phyloP scores from a whole-genome alignment of 371 early-diverging fungal genomes.

The Rhizopus stolonifer region DNA sequence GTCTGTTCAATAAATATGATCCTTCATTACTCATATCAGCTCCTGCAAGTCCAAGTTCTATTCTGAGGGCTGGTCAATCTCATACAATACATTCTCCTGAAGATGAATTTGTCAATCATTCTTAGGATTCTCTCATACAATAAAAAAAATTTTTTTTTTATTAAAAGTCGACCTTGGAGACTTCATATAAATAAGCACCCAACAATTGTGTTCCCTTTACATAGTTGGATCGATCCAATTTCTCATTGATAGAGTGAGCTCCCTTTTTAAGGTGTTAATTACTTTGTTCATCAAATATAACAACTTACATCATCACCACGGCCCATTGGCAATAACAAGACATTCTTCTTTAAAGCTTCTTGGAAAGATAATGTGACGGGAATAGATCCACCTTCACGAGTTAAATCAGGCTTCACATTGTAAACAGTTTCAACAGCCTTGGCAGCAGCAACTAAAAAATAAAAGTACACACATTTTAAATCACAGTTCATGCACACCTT shows the following conservation, averaged over 20 bases:
- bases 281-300: too few relatives aligned
- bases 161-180: constrained; percentile 52
- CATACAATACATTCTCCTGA: background rate
- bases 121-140: constrained; percentile 64
- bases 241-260: constrained; percentile 97
- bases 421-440: constrained; percentile 89
- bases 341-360: constrained; percentile 88
- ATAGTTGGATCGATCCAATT: constrained; percentile 90
- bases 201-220: constrained; percentile 92
- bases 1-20: constrained; percentile 1
- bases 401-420: constrained; percentile 89
- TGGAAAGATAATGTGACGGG: constrained; percentile 98
- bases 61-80: background rate
- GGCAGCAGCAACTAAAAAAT: constrained; percentile 72
- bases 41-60: constrained; percentile 3
- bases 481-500: too few relatives aligned
- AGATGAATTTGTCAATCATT: constrained; percentile 29
- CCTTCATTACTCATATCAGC: background rate
- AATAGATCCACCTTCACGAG: constrained; percentile 97
- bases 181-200: constrained; percentile 87
- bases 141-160: constrained; percentile 9
- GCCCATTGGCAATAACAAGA: constrained; percentile 92
- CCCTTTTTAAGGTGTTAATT: too few relatives aligned
- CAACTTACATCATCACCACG: constrained; percentile 77
- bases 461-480: too few relatives aligned